Evolutionary conservation across 495 filamentous ascomycete genomes (phyloP), one percentile per base, ranked within the genome.

Genomic region (Xylaria nigripes): DNA sequence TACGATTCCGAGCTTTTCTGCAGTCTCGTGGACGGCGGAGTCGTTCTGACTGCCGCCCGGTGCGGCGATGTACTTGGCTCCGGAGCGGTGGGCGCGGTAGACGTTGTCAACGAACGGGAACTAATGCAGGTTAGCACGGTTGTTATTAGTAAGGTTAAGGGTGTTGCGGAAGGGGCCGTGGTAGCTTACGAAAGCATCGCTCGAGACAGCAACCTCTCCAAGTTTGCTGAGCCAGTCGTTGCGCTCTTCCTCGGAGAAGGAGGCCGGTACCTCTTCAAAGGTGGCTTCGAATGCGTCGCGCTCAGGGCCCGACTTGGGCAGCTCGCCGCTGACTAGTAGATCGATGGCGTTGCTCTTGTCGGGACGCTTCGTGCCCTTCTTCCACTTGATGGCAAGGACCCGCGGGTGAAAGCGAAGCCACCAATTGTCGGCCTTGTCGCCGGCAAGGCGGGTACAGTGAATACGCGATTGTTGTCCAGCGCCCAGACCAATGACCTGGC

Each of bases 331-430:
- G 68, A 93, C 92, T 56, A 96, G 83, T 55, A 96, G 74, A 70
- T 98, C 93, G 64, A 98, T 96, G 48, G 90, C 91, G 68, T 98
- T 98, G 79, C 85, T 91, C 79, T 97, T 98, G 68, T 97, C 92
- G 34, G 93, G 80, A 40, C 94, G 82, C 81, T 96, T 97, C 62
- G 86, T 87, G 50, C 93, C 92, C 70, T 92, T 89, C 81, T 95
- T 96, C 86, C 87, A 98, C 75, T 92, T 89, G 70, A 97, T 82
- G 64, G 78, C 77, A 29, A 96, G 76, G 6, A 90, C 83, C 32
- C 87, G 86, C 48, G 89, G 85, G 75, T 95, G 86, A 81, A 96
- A 96, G 61, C 93, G 85, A 74, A 97, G 84, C 93, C 93, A 98
- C 93, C 93, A 98, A 77, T 92, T 95, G 71, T 98, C 93, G 45